Evolutionary conservation across 495 filamentous ascomycete genomes (phyloP).

Genomic region (Margaritispora aquatica): DNA sequence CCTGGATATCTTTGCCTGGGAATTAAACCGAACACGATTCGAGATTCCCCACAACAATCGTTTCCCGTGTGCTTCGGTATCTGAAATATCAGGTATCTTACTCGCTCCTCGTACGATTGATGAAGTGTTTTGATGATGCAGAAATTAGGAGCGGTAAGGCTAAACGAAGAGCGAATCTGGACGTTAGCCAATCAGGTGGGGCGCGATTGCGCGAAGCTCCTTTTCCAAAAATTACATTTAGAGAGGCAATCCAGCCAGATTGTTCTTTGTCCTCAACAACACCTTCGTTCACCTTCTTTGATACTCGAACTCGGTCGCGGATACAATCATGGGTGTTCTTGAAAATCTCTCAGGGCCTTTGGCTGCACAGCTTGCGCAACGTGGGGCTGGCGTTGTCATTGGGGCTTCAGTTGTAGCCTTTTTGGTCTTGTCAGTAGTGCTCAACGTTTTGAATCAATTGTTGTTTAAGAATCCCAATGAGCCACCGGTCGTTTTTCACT

Average conservation of each 20-base stretch:
- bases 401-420: conserved; percentile 30
- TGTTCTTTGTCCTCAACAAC: neutral
- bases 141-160: neutral
- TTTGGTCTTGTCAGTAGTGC: conserved; percentile 46
- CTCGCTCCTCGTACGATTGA: conserved; percentile 3
- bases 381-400: conserved; percentile 31
- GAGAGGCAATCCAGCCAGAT: neutral
- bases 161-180: neutral
- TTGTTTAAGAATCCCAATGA: conserved; percentile 66
- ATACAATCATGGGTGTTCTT: conserved; percentile 42
- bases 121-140: too few species aligned
- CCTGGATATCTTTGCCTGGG: neutral
- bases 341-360: conserved; percentile 39
- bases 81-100: neutral
- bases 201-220: conserved; percentile 2
- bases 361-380: conserved; percentile 38
- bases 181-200: conserved; percentile 7
- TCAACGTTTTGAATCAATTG: conserved; percentile 64
- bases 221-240: conserved; percentile 10
- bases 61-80: neutral
- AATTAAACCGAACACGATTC: conserved; percentile 3
- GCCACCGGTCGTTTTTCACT: conserved; percentile 79
- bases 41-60: neutral
- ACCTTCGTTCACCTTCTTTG: neutral
- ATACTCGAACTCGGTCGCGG: neutral